These are phyloP conservation scores for Exophiala mesophila DNA, from an alignment of 2,329 filamentous ascomycete species.

Conservation along the genomic window DNA sequence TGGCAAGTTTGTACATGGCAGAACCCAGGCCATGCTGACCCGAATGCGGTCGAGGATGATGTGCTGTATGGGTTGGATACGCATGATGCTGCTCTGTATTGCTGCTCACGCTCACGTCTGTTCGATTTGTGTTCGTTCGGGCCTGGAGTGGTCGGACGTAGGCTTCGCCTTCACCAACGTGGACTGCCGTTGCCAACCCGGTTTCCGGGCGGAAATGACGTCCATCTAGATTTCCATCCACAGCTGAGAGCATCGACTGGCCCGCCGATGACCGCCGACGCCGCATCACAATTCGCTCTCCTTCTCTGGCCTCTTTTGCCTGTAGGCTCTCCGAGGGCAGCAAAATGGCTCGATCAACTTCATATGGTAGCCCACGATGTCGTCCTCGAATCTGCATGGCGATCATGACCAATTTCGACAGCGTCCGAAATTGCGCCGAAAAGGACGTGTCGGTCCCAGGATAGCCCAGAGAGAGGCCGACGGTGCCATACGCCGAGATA, in stretches of 20 bases:
- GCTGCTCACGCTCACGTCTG: conserved; percentile 8
- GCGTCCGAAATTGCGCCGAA: conserved; percentile 69
- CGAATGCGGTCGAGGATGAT: neutral
- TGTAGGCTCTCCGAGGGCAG: conserved; percentile 48
- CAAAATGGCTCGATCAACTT: conserved; percentile 66
- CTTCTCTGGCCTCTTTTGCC: conserved; percentile 27
- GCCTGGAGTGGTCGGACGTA: conserved; percentile 1
- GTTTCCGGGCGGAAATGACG: conserved; percentile 21
- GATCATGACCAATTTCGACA: conserved; percentile 63
- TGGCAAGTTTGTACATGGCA: neutral
- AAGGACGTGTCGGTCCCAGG: conserved; percentile 71
- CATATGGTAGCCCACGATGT: conserved; percentile 60
- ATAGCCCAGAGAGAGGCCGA: conserved; percentile 84
- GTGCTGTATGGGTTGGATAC: too few species aligned
- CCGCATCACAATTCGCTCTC: conserved; percentile 20
- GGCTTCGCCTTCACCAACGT: conserved; percentile 6
- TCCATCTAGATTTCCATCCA: conserved; percentile 19
- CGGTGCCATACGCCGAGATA: conserved; percentile 88
- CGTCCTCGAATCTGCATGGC: conserved; percentile 63
- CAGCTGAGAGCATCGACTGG: conserved; percentile 18
- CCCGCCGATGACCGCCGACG: conserved; percentile 19
- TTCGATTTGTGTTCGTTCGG: conserved; percentile 18
- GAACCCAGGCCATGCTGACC: neutral
- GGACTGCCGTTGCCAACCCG: conserved; percentile 14
- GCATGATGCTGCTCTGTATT: conserved; percentile 4